Conservation (phyloP, 2,329 filamentous ascomycete genomes). For the Neodidymelliopsis sp. region DNA sequence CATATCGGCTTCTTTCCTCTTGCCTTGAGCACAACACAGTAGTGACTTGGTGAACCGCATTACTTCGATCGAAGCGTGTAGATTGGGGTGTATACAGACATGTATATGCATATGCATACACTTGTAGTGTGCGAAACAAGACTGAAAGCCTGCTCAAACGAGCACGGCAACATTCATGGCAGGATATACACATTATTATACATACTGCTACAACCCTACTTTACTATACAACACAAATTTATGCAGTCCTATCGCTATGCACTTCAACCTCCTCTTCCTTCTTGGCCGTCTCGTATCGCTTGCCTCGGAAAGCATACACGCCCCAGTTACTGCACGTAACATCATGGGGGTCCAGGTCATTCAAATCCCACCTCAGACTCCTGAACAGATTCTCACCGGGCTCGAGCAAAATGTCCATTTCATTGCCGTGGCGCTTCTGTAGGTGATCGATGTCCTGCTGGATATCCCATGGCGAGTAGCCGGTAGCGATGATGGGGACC, state of each 20-base stretch:
- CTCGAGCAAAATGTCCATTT: slow-evolving; percentile 90
- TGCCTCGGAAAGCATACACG: slow-evolving; percentile 95
- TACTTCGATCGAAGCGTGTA: too few relatives aligned
- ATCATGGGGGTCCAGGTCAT: slow-evolving; percentile 93
- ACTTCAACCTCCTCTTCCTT: slow-evolving; percentile 55
- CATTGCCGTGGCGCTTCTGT: slow-evolving; percentile 80
- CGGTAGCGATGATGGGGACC: slow-evolving; percentile 90
- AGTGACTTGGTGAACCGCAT: too few relatives aligned
- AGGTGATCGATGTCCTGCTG: slow-evolving; percentile 92
- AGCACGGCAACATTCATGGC: too few relatives aligned
- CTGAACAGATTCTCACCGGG: slow-evolving; percentile 94
- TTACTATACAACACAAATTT: slow-evolving; percentile 7
- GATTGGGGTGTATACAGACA: too few relatives aligned
- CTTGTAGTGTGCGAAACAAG: too few relatives aligned
- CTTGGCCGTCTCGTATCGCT: slow-evolving; percentile 80
- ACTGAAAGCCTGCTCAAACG: too few relatives aligned
- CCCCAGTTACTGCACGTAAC: slow-evolving; percentile 97
- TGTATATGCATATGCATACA: too few relatives aligned
- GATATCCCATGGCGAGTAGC: slow-evolving; percentile 96
- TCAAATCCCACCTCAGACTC: slow-evolving; percentile 95
- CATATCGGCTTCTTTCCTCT: too few relatives aligned
- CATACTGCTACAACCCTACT: slow-evolving; percentile 24
- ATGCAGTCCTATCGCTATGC: slow-evolving; percentile 44
- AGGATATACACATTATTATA: slow-evolving; percentile 6
- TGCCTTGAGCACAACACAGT: too few relatives aligned